phyloP scores from a whole-genome alignment of 108 stramenopile species.

The Cyclotella atomus region DNA sequence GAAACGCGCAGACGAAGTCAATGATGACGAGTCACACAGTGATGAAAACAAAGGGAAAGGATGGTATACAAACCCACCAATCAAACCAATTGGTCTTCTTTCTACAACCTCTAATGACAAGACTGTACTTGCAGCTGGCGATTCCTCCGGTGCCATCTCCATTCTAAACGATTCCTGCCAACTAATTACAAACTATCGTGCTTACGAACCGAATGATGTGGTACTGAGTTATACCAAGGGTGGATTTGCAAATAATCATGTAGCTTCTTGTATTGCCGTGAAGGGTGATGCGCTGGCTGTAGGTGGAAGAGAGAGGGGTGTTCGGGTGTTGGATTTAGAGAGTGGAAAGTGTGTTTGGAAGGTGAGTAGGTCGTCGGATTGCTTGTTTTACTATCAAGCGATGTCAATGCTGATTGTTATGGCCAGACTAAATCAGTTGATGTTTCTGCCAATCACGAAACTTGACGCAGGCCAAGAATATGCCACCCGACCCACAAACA shows the following conservation, averaged over 20 bases:
- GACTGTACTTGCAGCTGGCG: conserved; percentile 19
- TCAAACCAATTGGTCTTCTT: conserved; percentile 40
- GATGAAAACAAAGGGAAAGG: conserved; percentile 9
- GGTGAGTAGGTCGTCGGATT: conserved; percentile 4
- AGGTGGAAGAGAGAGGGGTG: conserved; percentile 81
- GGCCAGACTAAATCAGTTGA: neutral
- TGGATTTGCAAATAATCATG: conserved; percentile 50
- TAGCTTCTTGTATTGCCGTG: conserved; percentile 66
- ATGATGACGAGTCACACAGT: neutral
- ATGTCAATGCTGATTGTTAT: no score
- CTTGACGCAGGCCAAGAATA: conserved; percentile 68
- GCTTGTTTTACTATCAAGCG: neutral
- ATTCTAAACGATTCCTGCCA: conserved; percentile 30
- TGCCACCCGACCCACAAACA: conserved; percentile 86
- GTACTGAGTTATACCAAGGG: conserved; percentile 68
- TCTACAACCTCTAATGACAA: neutral
- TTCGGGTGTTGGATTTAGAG: conserved; percentile 63
- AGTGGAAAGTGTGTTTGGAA: conserved; percentile 71
- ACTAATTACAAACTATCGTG: conserved; percentile 5
- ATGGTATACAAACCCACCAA: conserved; percentile 26
- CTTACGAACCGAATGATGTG: neutral
- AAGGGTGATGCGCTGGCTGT: conserved; percentile 53
- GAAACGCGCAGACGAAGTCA: neutral
- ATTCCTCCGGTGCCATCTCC: conserved; percentile 41
- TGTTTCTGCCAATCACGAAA: neutral